These are phyloP conservation scores for Microdochium trichocladiopsis DNA, from an alignment of 2,329 filamentous ascomycete genomes.

Conservation along the genomic window DNA sequence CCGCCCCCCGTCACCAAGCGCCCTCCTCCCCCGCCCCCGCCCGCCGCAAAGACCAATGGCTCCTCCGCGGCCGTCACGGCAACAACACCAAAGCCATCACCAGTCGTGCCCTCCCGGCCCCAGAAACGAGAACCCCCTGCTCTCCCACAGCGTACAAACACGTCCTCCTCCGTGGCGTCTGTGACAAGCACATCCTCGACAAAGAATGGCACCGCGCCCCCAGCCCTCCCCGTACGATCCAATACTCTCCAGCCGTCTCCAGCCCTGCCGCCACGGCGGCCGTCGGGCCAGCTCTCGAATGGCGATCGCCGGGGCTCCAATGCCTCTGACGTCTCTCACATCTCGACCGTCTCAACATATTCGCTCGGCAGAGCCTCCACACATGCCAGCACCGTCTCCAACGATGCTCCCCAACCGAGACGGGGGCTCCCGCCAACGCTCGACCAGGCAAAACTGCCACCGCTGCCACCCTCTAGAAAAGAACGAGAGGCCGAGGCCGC, in stretches of 20 bases:
- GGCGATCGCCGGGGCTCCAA: constrained; percentile 44
- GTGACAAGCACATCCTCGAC: constrained; percentile 15
- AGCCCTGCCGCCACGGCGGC: constrained; percentile 41
- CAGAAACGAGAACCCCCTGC: constrained; percentile 24
- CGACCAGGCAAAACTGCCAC: constrained; percentile 49
- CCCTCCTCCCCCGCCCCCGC: constrained; percentile 39
- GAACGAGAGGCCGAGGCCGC: constrained; percentile 42
- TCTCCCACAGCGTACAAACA: constrained; percentile 28
- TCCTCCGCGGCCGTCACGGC: constrained; percentile 12
- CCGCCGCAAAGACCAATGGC: constrained; percentile 22
- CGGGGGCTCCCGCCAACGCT: constrained; percentile 50
- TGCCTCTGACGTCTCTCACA: constrained; percentile 48
- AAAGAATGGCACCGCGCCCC: constrained; percentile 20
- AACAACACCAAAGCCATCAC: constrained; percentile 9
- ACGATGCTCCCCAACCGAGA: constrained; percentile 25
- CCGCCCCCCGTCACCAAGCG: constrained; percentile 24
- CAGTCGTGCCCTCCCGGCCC: constrained; percentile 31
- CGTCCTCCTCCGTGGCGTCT: constrained; percentile 11
- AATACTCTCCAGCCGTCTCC: constrained; percentile 33
- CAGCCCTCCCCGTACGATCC: constrained; percentile 28
- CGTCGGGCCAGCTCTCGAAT: constrained; percentile 35
- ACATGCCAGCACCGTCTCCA: constrained; percentile 38
- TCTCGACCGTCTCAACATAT: constrained; percentile 45
- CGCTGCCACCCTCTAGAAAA: constrained; percentile 46
- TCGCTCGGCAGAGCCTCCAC: constrained; percentile 41